Conservation (phyloP, 495 filamentous ascomycete species). For the Daldinia concentrica region DNA sequence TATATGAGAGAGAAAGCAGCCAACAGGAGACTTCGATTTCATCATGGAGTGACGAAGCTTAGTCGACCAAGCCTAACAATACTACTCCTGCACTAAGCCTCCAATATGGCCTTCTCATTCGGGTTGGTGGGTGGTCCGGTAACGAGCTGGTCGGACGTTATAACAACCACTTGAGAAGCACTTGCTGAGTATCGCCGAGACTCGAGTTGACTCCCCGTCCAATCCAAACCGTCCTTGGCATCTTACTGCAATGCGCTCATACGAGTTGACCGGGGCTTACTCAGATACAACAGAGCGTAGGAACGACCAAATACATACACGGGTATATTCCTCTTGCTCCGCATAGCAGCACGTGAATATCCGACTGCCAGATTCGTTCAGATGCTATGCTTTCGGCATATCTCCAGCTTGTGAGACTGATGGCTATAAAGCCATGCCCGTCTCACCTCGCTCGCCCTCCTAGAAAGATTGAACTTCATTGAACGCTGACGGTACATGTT, state of each 20-base stretch:
- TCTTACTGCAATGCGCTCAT: conserved; percentile 39
- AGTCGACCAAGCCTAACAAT: conserved; percentile 13
- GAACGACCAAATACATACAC: conserved; percentile 1
- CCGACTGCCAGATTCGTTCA: conserved; percentile 6
- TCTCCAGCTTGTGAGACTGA: conserved; percentile 2
- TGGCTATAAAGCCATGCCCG: conserved; percentile 28
- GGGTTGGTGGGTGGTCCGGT: conserved; percentile 31
- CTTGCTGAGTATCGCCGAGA: conserved; percentile 20
- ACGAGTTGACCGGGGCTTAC: conserved; percentile 33
- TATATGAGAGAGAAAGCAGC: conserved; percentile 18
- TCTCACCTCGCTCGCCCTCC: conserved; percentile 10
- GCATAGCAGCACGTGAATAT: conserved; percentile 24
- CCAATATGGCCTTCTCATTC: conserved; percentile 34
- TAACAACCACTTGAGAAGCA: conserved; percentile 8
- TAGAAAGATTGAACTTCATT: neutral
- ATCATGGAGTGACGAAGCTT: conserved; percentile 31
- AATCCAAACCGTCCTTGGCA: conserved; percentile 35
- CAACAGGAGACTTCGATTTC: conserved; percentile 29
- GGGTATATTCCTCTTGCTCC: conserved; percentile 20
- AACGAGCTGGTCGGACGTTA: conserved; percentile 18
- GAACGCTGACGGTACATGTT: conserved; percentile 4
- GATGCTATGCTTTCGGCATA: conserved; percentile 14
- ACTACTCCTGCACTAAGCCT: conserved; percentile 30
- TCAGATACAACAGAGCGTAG: conserved; percentile 26
- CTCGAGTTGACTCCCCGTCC: conserved; percentile 8